A percentile compares a stretch with the other conserved stretches of the same genome.
These are phyloP conservation scores for Abrus pulchellus DNA, from an alignment of 306 rosid genomes.

Conservation along the genomic window DNA sequence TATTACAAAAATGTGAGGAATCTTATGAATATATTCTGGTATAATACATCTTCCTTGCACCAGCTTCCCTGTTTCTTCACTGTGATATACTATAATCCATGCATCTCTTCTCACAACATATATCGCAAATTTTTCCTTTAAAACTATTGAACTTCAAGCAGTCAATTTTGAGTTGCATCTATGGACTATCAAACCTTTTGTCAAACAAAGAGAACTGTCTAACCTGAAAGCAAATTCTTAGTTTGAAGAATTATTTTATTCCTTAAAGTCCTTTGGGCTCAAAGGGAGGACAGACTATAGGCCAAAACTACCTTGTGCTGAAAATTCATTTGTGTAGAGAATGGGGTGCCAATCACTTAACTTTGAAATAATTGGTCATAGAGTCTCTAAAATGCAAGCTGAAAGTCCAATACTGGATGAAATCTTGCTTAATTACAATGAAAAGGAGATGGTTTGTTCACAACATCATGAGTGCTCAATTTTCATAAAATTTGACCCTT, in stretches of 20 bases:
- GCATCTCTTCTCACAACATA: conserved; percentile 3
- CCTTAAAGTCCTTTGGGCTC: not conserved
- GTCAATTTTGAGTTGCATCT: conserved; percentile 6
- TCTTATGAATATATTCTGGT: conserved; percentile 79
- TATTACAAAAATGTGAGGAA: conserved; percentile 65
- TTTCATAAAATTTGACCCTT: conserved; percentile 8
- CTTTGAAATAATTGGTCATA: conserved; percentile 10
- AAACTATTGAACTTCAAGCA: conserved; percentile 21
- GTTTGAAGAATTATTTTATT: not conserved
- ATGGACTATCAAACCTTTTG: too few species aligned
- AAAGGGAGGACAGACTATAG: conserved; percentile 13
- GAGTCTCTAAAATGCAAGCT: not conserved
- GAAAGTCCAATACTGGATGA: too few species aligned
- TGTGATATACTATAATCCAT: conserved; percentile 13
- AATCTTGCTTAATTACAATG: conserved; percentile 17
- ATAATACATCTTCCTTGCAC: conserved; percentile 35
- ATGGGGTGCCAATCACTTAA: not conserved
- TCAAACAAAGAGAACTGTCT: not conserved
- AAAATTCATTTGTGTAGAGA: not conserved
- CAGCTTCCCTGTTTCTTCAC: conserved; percentile 23
- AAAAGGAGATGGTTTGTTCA: conserved; percentile 3
- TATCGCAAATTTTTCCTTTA: not conserved
- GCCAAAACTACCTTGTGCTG: not conserved
- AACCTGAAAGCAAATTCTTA: not conserved
- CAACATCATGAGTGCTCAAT: not conserved